Evolutionary conservation across 345 rosid genomes (phyloP).

Genomic region (Sisymbrium altissimum): DNA sequence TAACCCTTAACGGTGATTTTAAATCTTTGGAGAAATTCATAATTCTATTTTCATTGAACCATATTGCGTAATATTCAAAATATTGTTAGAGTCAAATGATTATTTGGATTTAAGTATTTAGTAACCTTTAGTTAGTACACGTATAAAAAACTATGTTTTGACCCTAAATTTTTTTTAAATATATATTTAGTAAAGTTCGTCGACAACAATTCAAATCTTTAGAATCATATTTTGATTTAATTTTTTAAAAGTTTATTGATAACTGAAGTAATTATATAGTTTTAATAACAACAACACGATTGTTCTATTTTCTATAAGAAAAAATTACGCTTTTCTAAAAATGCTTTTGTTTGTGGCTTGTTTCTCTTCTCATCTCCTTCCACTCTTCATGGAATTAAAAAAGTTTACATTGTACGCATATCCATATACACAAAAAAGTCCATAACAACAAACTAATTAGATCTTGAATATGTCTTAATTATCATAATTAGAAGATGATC

Average conservation of each 20-base stretch:
- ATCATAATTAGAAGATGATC: conserved; percentile 8
- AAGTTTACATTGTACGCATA: conserved; percentile 10
- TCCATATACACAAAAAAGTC: not conserved
- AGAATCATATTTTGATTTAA: not conserved
- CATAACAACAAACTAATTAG: conserved; percentile 6
- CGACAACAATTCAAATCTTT: not conserved
- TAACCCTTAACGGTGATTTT: not conserved
- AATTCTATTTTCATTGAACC: not conserved
- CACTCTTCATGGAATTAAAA: not conserved
- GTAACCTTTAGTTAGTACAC: too few species aligned
- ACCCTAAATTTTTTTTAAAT: too few species aligned
- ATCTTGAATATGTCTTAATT: conserved; percentile 1
- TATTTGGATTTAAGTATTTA: too few species aligned
- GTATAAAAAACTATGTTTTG: too few species aligned
- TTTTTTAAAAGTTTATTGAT: too few species aligned
- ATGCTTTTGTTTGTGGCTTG: not conserved
- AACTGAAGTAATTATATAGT: too few species aligned
- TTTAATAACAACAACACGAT: too few species aligned
- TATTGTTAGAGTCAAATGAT: not conserved
- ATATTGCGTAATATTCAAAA: not conserved
- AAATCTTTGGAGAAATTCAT: not conserved
- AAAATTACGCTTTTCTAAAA: not conserved
- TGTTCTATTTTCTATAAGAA: not conserved
- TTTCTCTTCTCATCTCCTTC: not conserved
- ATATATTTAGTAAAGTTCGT: not conserved